phyloP scores from a whole-genome alignment of 2,329 filamentous ascomycete genomes.

The Trichoderma sp. region DNA sequence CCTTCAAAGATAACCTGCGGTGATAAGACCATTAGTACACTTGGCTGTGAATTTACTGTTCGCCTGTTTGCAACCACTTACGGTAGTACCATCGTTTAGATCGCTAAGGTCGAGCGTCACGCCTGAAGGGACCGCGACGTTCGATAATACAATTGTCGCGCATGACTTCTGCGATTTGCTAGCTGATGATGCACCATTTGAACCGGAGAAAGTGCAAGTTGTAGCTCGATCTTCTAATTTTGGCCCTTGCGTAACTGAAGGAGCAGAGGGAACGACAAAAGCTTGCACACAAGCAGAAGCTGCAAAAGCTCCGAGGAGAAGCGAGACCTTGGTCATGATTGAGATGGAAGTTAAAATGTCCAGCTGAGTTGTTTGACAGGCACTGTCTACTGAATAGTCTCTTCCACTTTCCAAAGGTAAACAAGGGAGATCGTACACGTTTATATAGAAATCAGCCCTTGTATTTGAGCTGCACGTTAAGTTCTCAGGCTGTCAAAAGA shows the following conservation, averaged over 20 bases:
- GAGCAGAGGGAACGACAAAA: not conserved
- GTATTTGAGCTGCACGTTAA: not conserved
- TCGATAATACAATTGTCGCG: slow-evolving; percentile 17
- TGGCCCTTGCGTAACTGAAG: not conserved
- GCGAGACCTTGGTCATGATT: slow-evolving; percentile 2
- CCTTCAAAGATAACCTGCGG: slow-evolving; percentile 17
- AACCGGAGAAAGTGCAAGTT: slow-evolving; percentile 18
- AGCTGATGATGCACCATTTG: slow-evolving; percentile 16
- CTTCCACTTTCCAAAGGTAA: not conserved
- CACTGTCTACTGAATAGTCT: not conserved
- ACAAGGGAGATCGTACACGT: not conserved
- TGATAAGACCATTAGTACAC: not conserved
- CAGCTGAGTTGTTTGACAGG: not conserved
- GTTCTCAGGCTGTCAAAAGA: slow-evolving; percentile 11
- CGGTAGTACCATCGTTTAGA: slow-evolving; percentile 15
- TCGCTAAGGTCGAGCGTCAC: slow-evolving; percentile 23
- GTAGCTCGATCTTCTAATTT: slow-evolving; percentile 19
- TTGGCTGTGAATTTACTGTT: fast-evolving
- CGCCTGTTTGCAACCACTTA: not conserved
- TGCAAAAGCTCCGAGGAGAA: slow-evolving; percentile 3
- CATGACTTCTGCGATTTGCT: slow-evolving; percentile 23
- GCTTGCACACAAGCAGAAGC: not conserved
- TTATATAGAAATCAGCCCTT: slow-evolving; percentile 8
- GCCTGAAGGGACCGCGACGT: slow-evolving; percentile 20
- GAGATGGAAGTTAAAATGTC: not conserved